A percentile compares a stretch with the other conserved stretches of the same genome.
phyloP scores from a whole-genome alignment of 345 rosid genomes.

The Noccaea bulbosa region DNA sequence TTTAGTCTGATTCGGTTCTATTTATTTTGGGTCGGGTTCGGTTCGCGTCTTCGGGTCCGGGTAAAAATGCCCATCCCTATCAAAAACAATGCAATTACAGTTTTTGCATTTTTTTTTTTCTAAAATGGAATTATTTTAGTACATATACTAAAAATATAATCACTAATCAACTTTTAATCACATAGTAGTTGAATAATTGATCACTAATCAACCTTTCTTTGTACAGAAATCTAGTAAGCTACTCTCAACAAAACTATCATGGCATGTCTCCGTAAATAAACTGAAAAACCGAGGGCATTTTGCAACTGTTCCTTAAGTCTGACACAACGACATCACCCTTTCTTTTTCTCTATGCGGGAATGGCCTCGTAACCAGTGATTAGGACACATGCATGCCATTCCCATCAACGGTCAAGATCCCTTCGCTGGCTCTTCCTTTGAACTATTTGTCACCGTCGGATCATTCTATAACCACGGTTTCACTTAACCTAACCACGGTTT shows the following conservation, averaged over 20 bases:
- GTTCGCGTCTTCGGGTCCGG: too few relatives aligned
- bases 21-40: too few relatives aligned
- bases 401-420: slow-evolving; percentile 53
- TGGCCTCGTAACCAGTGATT: slow-evolving; percentile 52
- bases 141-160: neutral
- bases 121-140: neutral
- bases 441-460: slow-evolving; percentile 47
- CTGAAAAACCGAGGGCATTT: neutral
- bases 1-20: too few relatives aligned
- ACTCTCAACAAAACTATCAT: neutral
- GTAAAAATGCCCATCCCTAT: too few relatives aligned
- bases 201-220: slow-evolving; percentile 4
- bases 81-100: too few relatives aligned
- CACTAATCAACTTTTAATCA: slow-evolving; percentile 28
- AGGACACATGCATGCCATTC: slow-evolving; percentile 65
- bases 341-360: slow-evolving; percentile 26
- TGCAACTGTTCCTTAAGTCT: neutral
- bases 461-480: slow-evolving; percentile 21
- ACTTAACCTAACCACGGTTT: slow-evolving; percentile 38
- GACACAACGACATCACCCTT: slow-evolving; percentile 29
- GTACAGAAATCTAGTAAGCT: neutral
- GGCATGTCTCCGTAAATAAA: slow-evolving; percentile 29
- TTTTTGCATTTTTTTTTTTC: too few relatives aligned
- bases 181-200: slow-evolving; percentile 25
- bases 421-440: slow-evolving; percentile 20